Conservation (phyloP, 768 basidiomycete genomes). For the Tephrocybe rancida region DNA sequence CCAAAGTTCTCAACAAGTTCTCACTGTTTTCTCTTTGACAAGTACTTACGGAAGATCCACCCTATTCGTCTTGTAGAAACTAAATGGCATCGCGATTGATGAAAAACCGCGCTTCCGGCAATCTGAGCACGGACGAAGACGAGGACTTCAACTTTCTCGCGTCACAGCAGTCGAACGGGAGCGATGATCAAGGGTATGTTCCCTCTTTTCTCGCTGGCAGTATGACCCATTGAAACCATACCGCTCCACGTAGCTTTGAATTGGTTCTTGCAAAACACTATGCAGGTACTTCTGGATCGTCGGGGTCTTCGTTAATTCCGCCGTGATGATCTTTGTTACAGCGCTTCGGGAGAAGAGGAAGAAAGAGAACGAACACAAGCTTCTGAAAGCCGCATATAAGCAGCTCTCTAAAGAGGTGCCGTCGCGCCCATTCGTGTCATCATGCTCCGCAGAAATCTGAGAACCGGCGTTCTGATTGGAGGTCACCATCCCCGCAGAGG, state of each 20-base stretch:
- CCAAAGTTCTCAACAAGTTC: too few relatives aligned
- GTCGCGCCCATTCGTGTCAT: background rate
- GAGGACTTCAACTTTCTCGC: conserved; percentile 14
- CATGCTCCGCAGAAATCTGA: background rate
- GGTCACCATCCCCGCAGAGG: conserved; percentile 17
- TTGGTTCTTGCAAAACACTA: conserved; percentile 17
- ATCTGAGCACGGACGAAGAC: conserved; percentile 11
- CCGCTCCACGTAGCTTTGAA: conserved; percentile 11
- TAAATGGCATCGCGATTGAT: conserved; percentile 11
- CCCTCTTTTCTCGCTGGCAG: background rate
- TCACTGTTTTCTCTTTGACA: too few relatives aligned
- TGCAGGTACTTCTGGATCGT: conserved; percentile 13
- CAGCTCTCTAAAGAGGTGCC: conserved; percentile 21
- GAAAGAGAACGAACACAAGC: conserved; percentile 21
- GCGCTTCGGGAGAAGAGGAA: conserved; percentile 19
- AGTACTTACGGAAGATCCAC: too few relatives aligned
- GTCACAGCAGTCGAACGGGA: conserved; percentile 20
- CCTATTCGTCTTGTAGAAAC: too few relatives aligned
- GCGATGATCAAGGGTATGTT: conserved; percentile 21
- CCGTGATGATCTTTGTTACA: background rate
- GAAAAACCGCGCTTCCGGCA: conserved; percentile 1
- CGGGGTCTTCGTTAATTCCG: background rate
- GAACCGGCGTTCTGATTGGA: background rate
- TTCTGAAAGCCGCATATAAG: conserved; percentile 20
- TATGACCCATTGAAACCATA: background rate